Conservation (phyloP, 768 basidiomycete genomes). For the Symmetrospora coprosmae region DNA sequence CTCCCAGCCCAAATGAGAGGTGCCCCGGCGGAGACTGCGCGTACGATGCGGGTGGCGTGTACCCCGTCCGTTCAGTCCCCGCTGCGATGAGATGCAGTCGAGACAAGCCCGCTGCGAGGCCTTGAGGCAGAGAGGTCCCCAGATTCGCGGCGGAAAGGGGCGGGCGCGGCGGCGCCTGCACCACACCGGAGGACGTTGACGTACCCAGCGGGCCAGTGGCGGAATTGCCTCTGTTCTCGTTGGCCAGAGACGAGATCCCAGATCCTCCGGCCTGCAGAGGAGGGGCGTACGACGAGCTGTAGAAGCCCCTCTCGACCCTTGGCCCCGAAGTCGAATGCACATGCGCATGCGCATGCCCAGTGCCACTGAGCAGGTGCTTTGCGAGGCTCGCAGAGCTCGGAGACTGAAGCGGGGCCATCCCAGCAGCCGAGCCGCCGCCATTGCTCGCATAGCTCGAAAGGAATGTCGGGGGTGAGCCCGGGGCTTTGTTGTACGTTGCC, state of each 20-base stretch:
- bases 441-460: not conserved
- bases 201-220: not conserved
- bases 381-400: not conserved
- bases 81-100: slow-evolving; percentile 19
- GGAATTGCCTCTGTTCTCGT: not conserved
- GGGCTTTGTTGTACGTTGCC: not conserved
- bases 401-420: not conserved
- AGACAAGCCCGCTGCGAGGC: slow-evolving; percentile 23
- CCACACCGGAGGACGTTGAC: not conserved
- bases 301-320: not conserved
- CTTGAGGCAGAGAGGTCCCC: slow-evolving; percentile 20
- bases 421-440: not conserved
- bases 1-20: not conserved
- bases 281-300: not conserved
- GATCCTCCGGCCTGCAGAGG: not conserved
- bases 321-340: not conserved
- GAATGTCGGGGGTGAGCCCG: slow-evolving; percentile 7
- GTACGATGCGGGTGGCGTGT: slow-evolving; percentile 11
- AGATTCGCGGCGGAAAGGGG: too few relatives aligned
- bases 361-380: not conserved
- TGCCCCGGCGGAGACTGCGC: not conserved
- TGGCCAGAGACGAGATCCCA: not conserved
- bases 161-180: not conserved
- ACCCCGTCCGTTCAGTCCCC: slow-evolving; percentile 8
- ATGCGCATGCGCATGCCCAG: too few relatives aligned